Percentiles rank a stretch among this genome's conserved stretches.
These are phyloP conservation scores for Suhomyces coccinellae DNA, from an alignment of 1,139 yeast species.

Conservation along the genomic window DNA sequence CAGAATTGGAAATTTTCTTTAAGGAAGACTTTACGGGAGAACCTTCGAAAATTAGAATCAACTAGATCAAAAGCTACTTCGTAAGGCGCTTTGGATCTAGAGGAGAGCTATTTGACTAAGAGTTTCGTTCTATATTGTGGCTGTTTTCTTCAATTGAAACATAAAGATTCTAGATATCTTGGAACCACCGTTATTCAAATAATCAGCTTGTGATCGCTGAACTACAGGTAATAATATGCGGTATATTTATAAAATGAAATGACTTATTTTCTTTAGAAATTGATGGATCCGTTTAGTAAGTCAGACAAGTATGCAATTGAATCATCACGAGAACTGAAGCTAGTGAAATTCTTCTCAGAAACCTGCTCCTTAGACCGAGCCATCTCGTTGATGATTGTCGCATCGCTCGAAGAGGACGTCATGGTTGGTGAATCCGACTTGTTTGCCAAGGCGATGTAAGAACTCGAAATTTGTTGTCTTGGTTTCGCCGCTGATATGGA, in stretches of 20 bases:
- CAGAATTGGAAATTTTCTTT: too few relatives aligned
- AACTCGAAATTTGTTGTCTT: background rate
- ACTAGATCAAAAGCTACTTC: too few relatives aligned
- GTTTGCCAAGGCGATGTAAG: background rate
- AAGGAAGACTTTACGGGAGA: too few relatives aligned
- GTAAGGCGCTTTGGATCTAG: too few relatives aligned
- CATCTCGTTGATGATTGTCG: constrained; percentile 30
- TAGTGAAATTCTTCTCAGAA: constrained; percentile 56
- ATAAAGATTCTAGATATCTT: too few relatives aligned
- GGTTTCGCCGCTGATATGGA: background rate
- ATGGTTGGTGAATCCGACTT: constrained; percentile 3
- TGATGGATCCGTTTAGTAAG: constrained; percentile 30
- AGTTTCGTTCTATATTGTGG: too few relatives aligned
- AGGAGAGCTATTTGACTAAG: too few relatives aligned
- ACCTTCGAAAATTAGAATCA: too few relatives aligned
- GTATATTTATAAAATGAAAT: background rate
- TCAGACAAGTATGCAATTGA: constrained; percentile 39
- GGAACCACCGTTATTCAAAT: too few relatives aligned
- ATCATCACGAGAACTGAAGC: constrained; percentile 16
- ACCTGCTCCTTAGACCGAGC: constrained; percentile 1
- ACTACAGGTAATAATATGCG: background rate
- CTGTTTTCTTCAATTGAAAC: too few relatives aligned
- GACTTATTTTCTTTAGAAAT: constrained; percentile 2
- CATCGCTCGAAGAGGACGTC: constrained; percentile 35
- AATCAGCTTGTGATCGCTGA: too few relatives aligned